phyloP scores from a whole-genome alignment of 2,329 filamentous ascomycete genomes.

The Clarireedia hainanense region DNA sequence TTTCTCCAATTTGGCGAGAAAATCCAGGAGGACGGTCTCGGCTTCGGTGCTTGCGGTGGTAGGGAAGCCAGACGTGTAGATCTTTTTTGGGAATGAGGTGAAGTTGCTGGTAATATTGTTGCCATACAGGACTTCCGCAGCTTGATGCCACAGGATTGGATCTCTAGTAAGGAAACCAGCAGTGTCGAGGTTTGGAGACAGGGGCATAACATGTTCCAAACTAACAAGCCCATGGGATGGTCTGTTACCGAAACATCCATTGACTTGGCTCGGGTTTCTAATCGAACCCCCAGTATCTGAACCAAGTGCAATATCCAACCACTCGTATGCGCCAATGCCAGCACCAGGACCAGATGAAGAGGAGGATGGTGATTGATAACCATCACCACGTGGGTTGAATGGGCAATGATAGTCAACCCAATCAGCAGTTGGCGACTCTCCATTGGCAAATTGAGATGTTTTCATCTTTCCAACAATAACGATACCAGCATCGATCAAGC shows the following conservation, averaged over 20 bases:
- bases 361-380: conserved; percentile 38
- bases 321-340: conserved; percentile 36
- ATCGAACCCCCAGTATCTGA: conserved; percentile 42
- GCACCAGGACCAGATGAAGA: conserved; percentile 40
- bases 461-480: conserved; percentile 47
- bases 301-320: conserved; percentile 43
- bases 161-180: conserved; percentile 39
- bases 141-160: conserved; percentile 35
- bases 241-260: conserved; percentile 43
- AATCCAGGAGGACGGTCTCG: conserved; percentile 34
- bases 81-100: conserved; percentile 33
- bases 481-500: conserved; percentile 52
- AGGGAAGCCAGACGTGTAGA: conserved; percentile 37
- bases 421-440: conserved; percentile 39
- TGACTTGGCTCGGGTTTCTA: conserved; percentile 38
- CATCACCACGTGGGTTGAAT: conserved; percentile 39
- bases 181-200: conserved; percentile 40
- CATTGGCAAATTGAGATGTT: conserved; percentile 38
- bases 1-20: conserved; percentile 34
- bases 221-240: conserved; percentile 37
- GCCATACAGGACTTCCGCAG: conserved; percentile 37
- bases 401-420: conserved; percentile 36
- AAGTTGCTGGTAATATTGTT: conserved; percentile 37
- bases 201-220: conserved; percentile 40
- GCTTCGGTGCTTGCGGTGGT: conserved; percentile 30